Base-by-base conservation (phyloP, 257 asterid species). In the Plantago ovata region DNA sequence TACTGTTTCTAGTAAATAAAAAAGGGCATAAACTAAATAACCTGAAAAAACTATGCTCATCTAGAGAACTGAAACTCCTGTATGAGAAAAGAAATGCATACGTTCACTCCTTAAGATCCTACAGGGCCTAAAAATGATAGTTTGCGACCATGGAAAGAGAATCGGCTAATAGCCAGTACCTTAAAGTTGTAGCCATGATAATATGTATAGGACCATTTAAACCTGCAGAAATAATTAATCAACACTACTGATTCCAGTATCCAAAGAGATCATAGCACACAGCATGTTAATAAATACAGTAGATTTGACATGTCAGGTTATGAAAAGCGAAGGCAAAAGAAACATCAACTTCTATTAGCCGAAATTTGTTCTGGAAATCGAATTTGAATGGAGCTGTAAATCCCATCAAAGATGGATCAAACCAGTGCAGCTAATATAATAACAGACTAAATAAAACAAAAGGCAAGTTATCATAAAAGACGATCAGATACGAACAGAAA, bases 161-260 rank as follows among this genome's bases (percentile, higher is more conserved):
- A 18, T 21, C 20, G 28, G n/a, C n/a, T n/a, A n/a, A n/a, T n/a
- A n/a, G n/a, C n/a, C n/a, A n/a, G 49, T 53, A 69, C 74, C 85
- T 73, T 61, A 76, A 62, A 28, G 67, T 53, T 50, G 73, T 36
- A 23, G 79, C 66, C 76, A 73, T 64, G 41, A 72, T 67, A 48
- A 76, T 69, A 58, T 69, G 79, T 61, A 67, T 58, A 46, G 85
- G 80, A 52, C 78, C 76, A 61, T 76, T 72, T 39, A 79, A 77
- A 70, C 82, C 80, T 76, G 78, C 72, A 53, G 14, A 46, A 47
- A 21, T 32, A 49, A 42, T 56, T 52, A 42, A n/a, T 38, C 12
- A 53, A 40, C 53, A 48, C 53, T 20, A 28, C 53, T 19, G 53
- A 47, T 48, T 3, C 36, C 36, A 15, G 13, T 13, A 52, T 13